Base-by-base conservation (phyloP, 2,329 filamentous ascomycete genomes). In the Coleophoma crateriformis region DNA sequence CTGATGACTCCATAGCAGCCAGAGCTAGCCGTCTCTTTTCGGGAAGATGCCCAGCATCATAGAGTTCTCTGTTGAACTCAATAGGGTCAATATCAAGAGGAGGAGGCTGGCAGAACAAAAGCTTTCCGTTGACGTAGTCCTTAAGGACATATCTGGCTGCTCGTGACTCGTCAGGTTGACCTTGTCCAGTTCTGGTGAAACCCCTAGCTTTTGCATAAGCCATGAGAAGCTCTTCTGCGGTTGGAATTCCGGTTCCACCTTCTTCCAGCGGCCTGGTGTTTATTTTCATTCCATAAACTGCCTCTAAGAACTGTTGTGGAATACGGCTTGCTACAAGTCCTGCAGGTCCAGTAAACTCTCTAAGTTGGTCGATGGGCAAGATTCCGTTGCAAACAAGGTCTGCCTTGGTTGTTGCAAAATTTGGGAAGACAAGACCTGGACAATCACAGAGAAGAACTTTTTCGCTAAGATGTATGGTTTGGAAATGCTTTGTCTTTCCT, bases 401-500 rank as follows among this genome's bases (percentile, higher is more conserved):
- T 37, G 89, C 94, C 71, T 97, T 97, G 43, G 91, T 97, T 42
- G 85, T 91, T 50, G 94, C 92, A 61, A 97, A 99, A 71, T 97
- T 97, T 61, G 94, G 91, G 68, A 99, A 97, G 1, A 99, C 95
- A 17, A 99, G 84, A 85, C 94, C 94, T 10, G 94, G 94, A 65
- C 94, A 99, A 83, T 99, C 94, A 70, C 94, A 97, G 7, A 99
- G 81, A 43, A 97, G 80, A 54, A 99, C 90, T 51, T 84, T 82
- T 1, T 94, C 87, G 51, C 88, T 94, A 33, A 99, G 81, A 66
- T 96, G 91, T 51, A 99, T 94, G 1, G 94, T 99, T 69, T 99
- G 94, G 74, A 99, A 99, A 64, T 99, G 94, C 74, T 99, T 99
- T 13, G 94, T 99, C 74, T 99, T 99, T 67, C 94, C 94, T 4